Evolutionary conservation across 1,284 basidiomycete species (phyloP).

Genomic region (Cryptococcus hybrid): DNA sequence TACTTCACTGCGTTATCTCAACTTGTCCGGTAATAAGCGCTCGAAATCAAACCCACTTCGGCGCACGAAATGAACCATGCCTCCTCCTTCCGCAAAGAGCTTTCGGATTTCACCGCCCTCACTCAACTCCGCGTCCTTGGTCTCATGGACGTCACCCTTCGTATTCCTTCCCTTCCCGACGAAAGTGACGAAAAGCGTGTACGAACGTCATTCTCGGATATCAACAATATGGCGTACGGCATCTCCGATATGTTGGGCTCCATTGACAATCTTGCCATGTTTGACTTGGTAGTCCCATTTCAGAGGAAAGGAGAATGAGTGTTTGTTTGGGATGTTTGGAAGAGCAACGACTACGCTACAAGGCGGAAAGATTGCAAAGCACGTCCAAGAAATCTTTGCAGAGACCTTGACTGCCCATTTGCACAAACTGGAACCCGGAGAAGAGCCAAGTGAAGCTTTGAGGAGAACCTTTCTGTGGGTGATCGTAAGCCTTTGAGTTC

Average conservation of each 20-base stretch:
- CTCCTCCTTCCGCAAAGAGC: conserved; percentile 50
- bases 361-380: conserved; percentile 59
- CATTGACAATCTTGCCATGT: conserved; percentile 74
- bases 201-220: conserved; percentile 84
- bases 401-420: conserved; percentile 63
- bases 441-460: conserved; percentile 70
- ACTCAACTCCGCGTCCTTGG: conserved; percentile 82
- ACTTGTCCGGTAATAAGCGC: conserved; percentile 81
- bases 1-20: conserved; percentile 84
- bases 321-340: conserved; percentile 97
- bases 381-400: conserved; percentile 75
- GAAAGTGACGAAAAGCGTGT: conserved; percentile 89
- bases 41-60: conserved; percentile 75
- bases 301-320: conserved; percentile 71
- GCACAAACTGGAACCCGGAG: conserved; percentile 55
- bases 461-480: conserved; percentile 79
- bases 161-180: conserved; percentile 79
- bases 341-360: conserved; percentile 61
- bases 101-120: conserved; percentile 86
- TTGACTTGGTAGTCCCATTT: conserved; percentile 95
- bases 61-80: conserved; percentile 51
- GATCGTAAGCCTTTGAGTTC: conserved; percentile 75
- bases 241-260: conserved; percentile 92
- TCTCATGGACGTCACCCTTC: conserved; percentile 96
- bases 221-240: conserved; percentile 93